A percentile compares a stretch with the other conserved stretches of the same genome.
These are phyloP conservation scores for Aureobasidium lini DNA, from an alignment of 2,329 filamentous ascomycete species.

Conservation along the genomic window DNA sequence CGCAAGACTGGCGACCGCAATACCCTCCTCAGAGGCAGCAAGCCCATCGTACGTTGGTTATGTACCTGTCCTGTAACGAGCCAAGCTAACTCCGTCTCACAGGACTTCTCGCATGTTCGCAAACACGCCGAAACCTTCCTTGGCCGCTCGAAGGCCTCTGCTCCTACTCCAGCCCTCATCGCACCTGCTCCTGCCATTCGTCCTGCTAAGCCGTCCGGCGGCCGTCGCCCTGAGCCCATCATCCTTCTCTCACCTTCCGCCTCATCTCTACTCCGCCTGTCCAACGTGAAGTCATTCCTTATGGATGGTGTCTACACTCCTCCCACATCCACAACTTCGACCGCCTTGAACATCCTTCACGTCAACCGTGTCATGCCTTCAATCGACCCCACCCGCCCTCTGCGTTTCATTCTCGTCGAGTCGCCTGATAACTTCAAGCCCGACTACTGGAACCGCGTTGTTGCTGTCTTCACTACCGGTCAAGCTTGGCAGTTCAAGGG, in stretches of 20 bases:
- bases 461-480: slow-evolving; percentile 94
- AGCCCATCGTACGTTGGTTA: slow-evolving; percentile 61
- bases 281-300: slow-evolving; percentile 92
- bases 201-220: slow-evolving; percentile 20
- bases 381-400: slow-evolving; percentile 61
- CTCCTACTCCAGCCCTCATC: slow-evolving; percentile 24
- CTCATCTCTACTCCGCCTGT: slow-evolving; percentile 87
- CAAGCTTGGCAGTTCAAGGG: slow-evolving; percentile 98
- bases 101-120: slow-evolving; percentile 93
- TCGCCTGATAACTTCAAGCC: slow-evolving; percentile 92
- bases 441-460: slow-evolving; percentile 92
- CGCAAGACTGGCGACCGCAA: slow-evolving; percentile 90
- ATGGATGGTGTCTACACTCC: slow-evolving; percentile 75
- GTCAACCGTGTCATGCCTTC: slow-evolving; percentile 68
- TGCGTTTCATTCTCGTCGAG: slow-evolving; percentile 94
- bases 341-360: slow-evolving; percentile 69
- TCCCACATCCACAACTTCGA: slow-evolving; percentile 52
- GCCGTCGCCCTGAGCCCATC: slow-evolving; percentile 65
- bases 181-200: slow-evolving; percentile 24
- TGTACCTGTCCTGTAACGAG: slow-evolving; percentile 12
- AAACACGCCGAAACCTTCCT: slow-evolving; percentile 77
- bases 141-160: slow-evolving; percentile 37
- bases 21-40: slow-evolving; percentile 75
- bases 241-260: slow-evolving; percentile 95
- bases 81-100: slow-evolving; percentile 9